phyloP scores from a whole-genome alignment of 768 basidiomycete genomes.

The Lyophyllum semitale region DNA sequence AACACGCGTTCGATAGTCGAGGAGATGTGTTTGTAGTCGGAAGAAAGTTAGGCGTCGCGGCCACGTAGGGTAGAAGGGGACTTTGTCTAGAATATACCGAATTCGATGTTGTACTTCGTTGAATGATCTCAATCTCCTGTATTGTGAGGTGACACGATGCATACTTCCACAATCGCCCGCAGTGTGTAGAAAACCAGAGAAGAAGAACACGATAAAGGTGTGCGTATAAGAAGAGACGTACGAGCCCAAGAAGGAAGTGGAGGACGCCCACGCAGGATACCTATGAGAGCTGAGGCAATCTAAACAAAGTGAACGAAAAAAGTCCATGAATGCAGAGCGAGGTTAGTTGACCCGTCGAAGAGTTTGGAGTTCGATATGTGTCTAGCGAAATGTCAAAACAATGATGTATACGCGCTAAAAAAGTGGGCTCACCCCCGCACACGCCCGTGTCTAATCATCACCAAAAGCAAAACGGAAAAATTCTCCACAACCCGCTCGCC shows the following conservation, averaged over 20 bases:
- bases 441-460: too few species aligned
- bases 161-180: not conserved
- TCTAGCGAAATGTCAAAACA: too few species aligned
- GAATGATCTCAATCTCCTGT: not conserved
- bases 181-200: not conserved
- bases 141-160: too few species aligned
- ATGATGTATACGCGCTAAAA: too few species aligned
- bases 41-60: conserved; percentile 37
- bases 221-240: too few species aligned
- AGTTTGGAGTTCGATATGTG: too few species aligned
- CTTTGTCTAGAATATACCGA: conserved; percentile 36
- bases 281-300: not conserved
- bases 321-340: too few species aligned
- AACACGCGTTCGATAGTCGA: conserved; percentile 41
- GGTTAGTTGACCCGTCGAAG: too few species aligned
- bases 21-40: conserved; percentile 36
- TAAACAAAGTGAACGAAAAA: too few species aligned
- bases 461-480: too few species aligned
- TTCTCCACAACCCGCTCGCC: too few species aligned
- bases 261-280: not conserved
- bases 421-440: too few species aligned
- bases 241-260: not conserved
- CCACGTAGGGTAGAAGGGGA: conserved; percentile 43
- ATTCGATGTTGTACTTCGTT: conserved; percentile 44
- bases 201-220: not conserved